Conservation (phyloP, 1,284 basidiomycete genomes). For the Cronartium ribicola region DNA sequence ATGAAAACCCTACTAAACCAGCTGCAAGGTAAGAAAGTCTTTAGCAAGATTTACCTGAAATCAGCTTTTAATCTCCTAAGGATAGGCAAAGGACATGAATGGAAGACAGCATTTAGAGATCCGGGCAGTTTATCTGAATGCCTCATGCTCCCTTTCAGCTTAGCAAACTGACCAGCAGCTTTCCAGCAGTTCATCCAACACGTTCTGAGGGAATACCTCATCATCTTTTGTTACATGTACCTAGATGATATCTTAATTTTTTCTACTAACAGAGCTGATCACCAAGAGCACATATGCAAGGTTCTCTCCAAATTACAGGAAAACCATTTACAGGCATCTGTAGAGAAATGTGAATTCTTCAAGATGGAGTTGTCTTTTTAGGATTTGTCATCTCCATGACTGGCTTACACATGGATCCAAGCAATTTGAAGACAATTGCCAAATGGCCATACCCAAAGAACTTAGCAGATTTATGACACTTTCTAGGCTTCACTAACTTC, state of each 20-base stretch:
- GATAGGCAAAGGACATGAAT: slow-evolving; percentile 49
- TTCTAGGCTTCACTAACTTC: neutral
- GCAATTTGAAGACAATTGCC: slow-evolving; percentile 2
- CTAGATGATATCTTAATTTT: slow-evolving; percentile 53
- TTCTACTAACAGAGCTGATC: slow-evolving; percentile 53
- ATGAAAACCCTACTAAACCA: neutral
- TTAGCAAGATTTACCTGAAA: slow-evolving; percentile 14
- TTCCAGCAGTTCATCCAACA: neutral
- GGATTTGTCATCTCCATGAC: slow-evolving; percentile 7
- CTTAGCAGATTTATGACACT: neutral
- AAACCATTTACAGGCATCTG: slow-evolving; percentile 2
- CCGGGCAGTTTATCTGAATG: slow-evolving; percentile 53
- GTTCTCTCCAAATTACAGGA: neutral
- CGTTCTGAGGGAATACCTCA: slow-evolving; percentile 46
- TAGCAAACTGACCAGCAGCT: slow-evolving; percentile 44
- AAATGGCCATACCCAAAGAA: slow-evolving; percentile 11
- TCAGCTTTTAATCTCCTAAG: slow-evolving; percentile 3
- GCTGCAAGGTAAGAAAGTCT: neutral
- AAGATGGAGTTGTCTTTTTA: slow-evolving; percentile 4
- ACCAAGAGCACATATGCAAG: slow-evolving; percentile 12
- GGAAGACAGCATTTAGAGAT: slow-evolving; percentile 53
- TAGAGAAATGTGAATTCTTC: slow-evolving; percentile 8
- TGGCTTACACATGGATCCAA: neutral
- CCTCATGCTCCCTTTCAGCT: slow-evolving; percentile 54
- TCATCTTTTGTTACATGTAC: slow-evolving; percentile 49